phyloP scores from a whole-genome alignment of 169 alveolate genomes.

The Plasmodium gonderi region DNA sequence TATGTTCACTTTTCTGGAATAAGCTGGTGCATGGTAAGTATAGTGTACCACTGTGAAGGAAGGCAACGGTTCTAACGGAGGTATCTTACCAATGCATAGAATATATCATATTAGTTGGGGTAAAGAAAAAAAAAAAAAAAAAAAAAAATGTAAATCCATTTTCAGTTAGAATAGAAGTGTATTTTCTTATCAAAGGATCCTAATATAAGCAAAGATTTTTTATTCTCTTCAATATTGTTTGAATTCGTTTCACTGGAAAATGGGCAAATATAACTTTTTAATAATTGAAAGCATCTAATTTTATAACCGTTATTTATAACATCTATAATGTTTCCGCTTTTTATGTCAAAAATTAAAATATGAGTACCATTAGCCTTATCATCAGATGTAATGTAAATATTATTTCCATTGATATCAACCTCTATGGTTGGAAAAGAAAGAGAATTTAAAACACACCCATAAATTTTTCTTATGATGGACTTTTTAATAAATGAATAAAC shows the following conservation, averaged over 20 bases:
- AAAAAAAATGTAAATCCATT: background rate
- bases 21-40: background rate
- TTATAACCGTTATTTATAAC: conserved; percentile 65
- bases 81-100: background rate
- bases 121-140: background rate
- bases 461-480: conserved; percentile 40
- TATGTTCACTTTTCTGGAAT: background rate
- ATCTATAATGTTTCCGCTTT: conserved; percentile 65
- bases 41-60: background rate
- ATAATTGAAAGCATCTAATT: conserved; percentile 60
- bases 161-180: conserved; percentile 61
- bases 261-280: conserved; percentile 62
- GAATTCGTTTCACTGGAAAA: conserved; percentile 14
- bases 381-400: conserved; percentile 61
- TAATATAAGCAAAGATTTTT: conserved; percentile 51
- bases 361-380: conserved; percentile 52
- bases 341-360: conserved; percentile 69
- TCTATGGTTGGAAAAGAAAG: conserved; percentile 67
- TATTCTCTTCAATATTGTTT: conserved; percentile 42
- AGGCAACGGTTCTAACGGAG: background rate
- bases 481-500: conserved; percentile 54
- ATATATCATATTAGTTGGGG: background rate
- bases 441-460: conserved; percentile 70
- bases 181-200: conserved; percentile 70
- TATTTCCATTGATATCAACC: conserved; percentile 53